These are phyloP conservation scores for Funneliformis geosporum DNA, from an alignment of 192 early-diverging fungal species.

Conservation along the genomic window DNA sequence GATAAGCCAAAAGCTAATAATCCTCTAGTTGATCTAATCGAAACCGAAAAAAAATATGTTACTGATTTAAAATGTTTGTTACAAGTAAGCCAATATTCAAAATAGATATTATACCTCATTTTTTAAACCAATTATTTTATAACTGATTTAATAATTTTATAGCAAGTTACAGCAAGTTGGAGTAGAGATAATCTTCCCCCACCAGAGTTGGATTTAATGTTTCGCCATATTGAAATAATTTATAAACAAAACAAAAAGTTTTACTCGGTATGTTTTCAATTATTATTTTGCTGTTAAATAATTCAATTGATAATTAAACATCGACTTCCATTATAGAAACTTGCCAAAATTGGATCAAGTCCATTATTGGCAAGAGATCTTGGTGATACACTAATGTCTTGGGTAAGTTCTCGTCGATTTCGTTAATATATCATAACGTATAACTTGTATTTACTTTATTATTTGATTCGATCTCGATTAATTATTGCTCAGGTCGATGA, in stretches of 20 bases:
- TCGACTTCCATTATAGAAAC: not conserved
- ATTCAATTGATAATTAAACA: not conserved
- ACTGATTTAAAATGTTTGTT: not conserved
- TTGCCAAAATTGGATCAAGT: not conserved
- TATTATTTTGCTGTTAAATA: not conserved
- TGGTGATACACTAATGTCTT: not conserved
- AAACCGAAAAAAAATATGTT: not conserved
- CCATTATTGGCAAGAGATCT: not conserved
- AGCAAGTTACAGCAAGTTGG: slow-evolving; percentile 1
- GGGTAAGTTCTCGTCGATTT: not conserved
- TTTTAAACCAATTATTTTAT: not conserved
- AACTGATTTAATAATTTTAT: not conserved
- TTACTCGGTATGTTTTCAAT: slow-evolving; percentile 33
- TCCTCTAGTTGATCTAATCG: not conserved
- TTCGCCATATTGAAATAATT: slow-evolving; percentile 51
- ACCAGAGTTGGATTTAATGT: slow-evolving; percentile 44
- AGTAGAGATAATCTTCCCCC: not conserved
- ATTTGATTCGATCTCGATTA: not conserved
- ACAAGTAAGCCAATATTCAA: not conserved
- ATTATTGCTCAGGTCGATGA: not conserved
- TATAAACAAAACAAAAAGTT: slow-evolving; percentile 57
- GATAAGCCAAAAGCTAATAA: not conserved
- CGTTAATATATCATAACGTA: not conserved
- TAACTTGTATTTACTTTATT: not conserved
- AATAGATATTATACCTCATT: not conserved